Evolutionary conservation across 495 filamentous ascomycete genomes (phyloP).

Genomic region (Annulohypoxylon moriforme): DNA sequence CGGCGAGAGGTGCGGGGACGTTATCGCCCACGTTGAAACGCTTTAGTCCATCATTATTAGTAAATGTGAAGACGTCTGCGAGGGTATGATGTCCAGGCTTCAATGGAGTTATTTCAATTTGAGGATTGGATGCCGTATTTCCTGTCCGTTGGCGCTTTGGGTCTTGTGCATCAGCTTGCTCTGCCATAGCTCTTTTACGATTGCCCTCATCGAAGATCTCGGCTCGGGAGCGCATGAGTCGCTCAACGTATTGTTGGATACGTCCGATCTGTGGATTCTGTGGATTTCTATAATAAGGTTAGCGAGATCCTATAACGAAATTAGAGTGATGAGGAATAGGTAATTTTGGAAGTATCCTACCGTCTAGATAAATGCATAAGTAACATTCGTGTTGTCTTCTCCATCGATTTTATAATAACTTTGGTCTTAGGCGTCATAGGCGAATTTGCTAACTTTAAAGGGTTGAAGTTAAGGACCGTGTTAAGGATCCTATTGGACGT

Average conservation of each 20-base stretch:
- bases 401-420: slow-evolving; percentile 90
- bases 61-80: slow-evolving; percentile 85
- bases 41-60: slow-evolving; percentile 74
- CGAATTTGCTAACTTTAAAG: slow-evolving; percentile 77
- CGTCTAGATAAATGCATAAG: slow-evolving; percentile 82
- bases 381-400: slow-evolving; percentile 85
- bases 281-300: slow-evolving; percentile 67
- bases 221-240: slow-evolving; percentile 75
- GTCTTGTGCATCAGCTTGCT: slow-evolving; percentile 70
- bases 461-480: slow-evolving; percentile 90
- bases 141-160: slow-evolving; percentile 54
- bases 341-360: slow-evolving; percentile 55
- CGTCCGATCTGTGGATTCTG: slow-evolving; percentile 72
- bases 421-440: slow-evolving; percentile 82
- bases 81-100: slow-evolving; percentile 79
- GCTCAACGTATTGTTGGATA: slow-evolving; percentile 85
- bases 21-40: slow-evolving; percentile 80
- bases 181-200: slow-evolving; percentile 78
- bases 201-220: slow-evolving; percentile 81
- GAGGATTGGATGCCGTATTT: slow-evolving; percentile 46
- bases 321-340: slow-evolving; percentile 39
- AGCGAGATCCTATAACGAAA: slow-evolving; percentile 63
- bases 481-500: slow-evolving; percentile 87
- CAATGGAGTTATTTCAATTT: slow-evolving; percentile 70
- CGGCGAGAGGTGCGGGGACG: slow-evolving; percentile 76